Evolutionary conservation across 225 moss, liverwort and hornwort species (phyloP), one percentile per base, ranked within the genome.

Genomic region (Anthoceros angustus): DNA sequence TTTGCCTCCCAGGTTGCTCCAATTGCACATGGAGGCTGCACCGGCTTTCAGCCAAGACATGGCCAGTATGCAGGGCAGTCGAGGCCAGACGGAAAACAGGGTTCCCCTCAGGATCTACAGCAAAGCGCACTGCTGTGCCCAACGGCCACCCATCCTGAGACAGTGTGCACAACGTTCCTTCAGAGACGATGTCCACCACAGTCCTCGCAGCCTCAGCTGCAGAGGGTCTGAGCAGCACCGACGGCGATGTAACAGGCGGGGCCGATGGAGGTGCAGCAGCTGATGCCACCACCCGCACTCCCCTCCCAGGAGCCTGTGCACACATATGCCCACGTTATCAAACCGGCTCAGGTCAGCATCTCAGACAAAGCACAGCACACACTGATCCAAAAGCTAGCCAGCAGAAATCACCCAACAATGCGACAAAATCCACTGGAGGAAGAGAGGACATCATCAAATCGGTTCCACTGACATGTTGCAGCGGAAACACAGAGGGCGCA

Each of bases 11-110:
- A 23, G 95, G 95, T 76, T 88, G 95, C 77, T 91, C 95, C 75
- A 98, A 69, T 88, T 95, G 95, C 32, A 87, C 88, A 63, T 91
- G 95, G 39, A 98, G 87, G 40, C 91, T 91, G n/a, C 86, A 85
- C 12, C 95, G 91, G 74, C 78, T 91, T 7, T 98, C 88, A 7
- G 69, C 48, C 38, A 64, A 73, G 61, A 98, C 63, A 63, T 89
- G 80, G 68, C 72, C 41, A 14, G 87, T 86, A 20, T 98, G 91
- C 7, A 85, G 79, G 6, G 91, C 91, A 16, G 64, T 74, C 0
- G 85, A 67, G 10, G 78, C 68, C 62, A 98, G 73, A 15, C 87
- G 80, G 61, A 98, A 69, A 6, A 98, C 80, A 3, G 95, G 95
- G 68, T 85, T 86, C 11, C 95, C 95, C 1, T 86, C 76, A 50